Conservation (phyloP, 1,139 yeast genomes). For the Protomyces inundatus region DNA sequence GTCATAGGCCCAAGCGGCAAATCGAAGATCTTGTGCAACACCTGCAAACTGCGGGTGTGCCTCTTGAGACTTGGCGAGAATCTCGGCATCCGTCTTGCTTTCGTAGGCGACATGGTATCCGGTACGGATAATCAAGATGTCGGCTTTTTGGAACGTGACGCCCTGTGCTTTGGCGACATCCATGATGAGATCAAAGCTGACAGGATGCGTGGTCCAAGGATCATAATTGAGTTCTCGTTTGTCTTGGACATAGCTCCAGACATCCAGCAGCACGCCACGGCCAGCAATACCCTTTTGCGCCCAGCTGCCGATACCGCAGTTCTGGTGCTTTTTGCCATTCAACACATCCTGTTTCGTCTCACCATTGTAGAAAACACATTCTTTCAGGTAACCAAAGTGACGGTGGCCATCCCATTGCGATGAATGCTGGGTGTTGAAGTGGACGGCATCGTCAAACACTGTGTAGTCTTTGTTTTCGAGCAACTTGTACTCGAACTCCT, state of each 20-base stretch:
- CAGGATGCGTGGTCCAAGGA: constrained; percentile 34
- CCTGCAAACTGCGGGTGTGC: constrained; percentile 34
- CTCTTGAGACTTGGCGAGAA: constrained; percentile 25
- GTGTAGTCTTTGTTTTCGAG: not conserved
- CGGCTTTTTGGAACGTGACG: constrained; percentile 35
- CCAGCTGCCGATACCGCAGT: constrained; percentile 34
- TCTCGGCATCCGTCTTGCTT: constrained; percentile 30
- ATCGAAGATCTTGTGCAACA: constrained; percentile 33
- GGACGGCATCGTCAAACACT: constrained; percentile 35
- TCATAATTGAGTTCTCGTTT: constrained; percentile 33
- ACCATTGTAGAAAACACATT: constrained; percentile 34
- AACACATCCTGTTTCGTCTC: constrained; percentile 34
- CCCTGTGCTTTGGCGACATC: constrained; percentile 33
- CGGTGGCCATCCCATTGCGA: constrained; percentile 41
- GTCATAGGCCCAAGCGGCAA: constrained; percentile 35
- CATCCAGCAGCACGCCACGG: constrained; percentile 38
- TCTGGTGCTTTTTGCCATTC: constrained; percentile 34
- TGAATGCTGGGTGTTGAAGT: constrained; percentile 37
- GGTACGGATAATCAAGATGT: constrained; percentile 36
- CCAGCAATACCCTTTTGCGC: constrained; percentile 38
- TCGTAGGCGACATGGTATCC: constrained; percentile 37
- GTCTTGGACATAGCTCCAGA: constrained; percentile 36
- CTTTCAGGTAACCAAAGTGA: constrained; percentile 34
- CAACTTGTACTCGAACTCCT: constrained; percentile 2
- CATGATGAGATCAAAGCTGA: constrained; percentile 34